phyloP scores from a whole-genome alignment of 768 basidiomycete genomes.

The Naematelia aurantialba region DNA sequence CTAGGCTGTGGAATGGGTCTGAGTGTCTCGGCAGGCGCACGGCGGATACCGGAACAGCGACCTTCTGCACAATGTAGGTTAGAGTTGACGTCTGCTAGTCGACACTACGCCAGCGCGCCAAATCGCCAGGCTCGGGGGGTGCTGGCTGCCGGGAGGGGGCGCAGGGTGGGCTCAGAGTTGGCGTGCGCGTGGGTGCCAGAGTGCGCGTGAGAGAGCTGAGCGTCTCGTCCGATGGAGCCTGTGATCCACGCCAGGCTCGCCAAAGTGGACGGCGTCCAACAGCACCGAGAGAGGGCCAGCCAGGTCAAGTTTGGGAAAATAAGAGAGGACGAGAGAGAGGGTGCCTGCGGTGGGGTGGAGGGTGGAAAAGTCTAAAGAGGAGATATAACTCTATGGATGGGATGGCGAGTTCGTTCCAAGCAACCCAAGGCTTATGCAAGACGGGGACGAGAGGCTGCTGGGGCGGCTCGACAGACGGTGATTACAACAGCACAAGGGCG shows the following conservation, averaged over 20 bases:
- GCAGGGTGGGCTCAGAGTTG: not conserved
- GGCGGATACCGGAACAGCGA: not conserved
- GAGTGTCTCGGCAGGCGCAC: not conserved
- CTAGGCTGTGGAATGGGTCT: not conserved
- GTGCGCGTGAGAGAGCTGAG: constrained; percentile 6
- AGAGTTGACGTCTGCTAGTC: not conserved
- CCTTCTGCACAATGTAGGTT: not conserved
- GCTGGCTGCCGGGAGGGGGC: not conserved
- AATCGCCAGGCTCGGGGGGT: not conserved
- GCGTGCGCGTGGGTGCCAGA: not conserved
- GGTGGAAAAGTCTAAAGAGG: too few relatives aligned
- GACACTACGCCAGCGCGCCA: not conserved
- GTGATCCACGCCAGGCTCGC: not conserved
- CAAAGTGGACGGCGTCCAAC: too few relatives aligned
- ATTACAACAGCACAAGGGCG: too few relatives aligned
- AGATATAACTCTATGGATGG: not conserved
- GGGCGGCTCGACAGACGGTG: too few relatives aligned
- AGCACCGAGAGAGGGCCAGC: too few relatives aligned
- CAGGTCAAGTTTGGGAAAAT: too few relatives aligned
- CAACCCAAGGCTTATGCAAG: too few relatives aligned
- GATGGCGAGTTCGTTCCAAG: not conserved
- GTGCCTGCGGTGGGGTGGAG: too few relatives aligned
- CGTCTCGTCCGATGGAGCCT: not conserved
- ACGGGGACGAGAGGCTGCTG: too few relatives aligned
- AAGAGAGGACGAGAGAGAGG: too few relatives aligned